Evolutionary conservation across 768 basidiomycete genomes (phyloP), one percentile per base, ranked within the genome.

Genomic region (Leccinum barrowsii): DNA sequence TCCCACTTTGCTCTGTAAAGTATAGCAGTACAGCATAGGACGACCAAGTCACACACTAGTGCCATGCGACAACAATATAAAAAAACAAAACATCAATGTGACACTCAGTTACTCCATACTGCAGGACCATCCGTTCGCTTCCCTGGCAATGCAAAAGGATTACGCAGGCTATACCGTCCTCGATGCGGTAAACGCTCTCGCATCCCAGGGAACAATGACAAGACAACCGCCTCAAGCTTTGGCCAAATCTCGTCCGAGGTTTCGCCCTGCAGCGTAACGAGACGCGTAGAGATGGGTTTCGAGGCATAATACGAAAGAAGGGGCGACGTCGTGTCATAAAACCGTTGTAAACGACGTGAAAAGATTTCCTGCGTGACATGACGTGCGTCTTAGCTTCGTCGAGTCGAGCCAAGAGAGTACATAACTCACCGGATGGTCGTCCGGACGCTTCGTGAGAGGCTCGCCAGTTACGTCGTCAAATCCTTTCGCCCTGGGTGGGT

Each of bases 181-280:
- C 76, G 77, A 59, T 67, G 77, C 32, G 78, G 76, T 17, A 70
- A 65, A 24, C 82, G 80, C 69, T 85, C 83, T 58, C 77, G 80
- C 58, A 91, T 67, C 4, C 69, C 65, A 3, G 90, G 87, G 67
- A 89, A 89, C 2, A 79, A 71, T 24, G 76, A 73, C 52, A 77
- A 75, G 22, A 94, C 76, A 21, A 82, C 75, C 47, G 73, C 73
- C 60, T 93, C 91, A 11, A 96, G 79, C 62, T 86, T 76, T 2
- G 90, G 92, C 92, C 92, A 95, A 61, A 95, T 94, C 71, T 94
- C 90, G 66, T 94, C 90, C 3, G 89, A 91, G 7, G 91, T 90
- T 56, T 78, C 74, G 3, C 93, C 92, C 19, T 80, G 77, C 30
- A 96, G 71, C 3, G 85, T 85, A 53, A 80, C 79, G 17, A 86